Percentiles rank a stretch among this genome's conserved stretches.
These are phyloP conservation scores for Scheffersomyces spartinae DNA, from an alignment of 805 yeast species.

Conservation along the genomic window DNA sequence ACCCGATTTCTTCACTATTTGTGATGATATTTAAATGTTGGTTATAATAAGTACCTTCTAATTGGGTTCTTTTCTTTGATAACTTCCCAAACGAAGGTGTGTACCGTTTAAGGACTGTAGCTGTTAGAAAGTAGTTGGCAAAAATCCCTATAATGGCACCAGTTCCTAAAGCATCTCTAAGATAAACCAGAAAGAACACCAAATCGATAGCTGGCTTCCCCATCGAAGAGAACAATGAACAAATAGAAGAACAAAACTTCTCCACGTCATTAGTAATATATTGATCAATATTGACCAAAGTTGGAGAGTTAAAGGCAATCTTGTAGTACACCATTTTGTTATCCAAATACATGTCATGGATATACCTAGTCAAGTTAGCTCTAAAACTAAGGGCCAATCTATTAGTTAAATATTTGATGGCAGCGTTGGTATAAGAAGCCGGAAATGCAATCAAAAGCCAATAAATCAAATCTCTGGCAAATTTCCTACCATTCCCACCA, in stretches of 20 bases:
- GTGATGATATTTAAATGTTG: constrained; percentile 76
- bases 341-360: constrained; percentile 84
- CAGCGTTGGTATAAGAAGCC: constrained; percentile 84
- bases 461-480: constrained; percentile 63
- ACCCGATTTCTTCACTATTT: constrained; percentile 89
- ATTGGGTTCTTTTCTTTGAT: constrained; percentile 57
- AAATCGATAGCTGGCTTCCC: constrained; percentile 89
- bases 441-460: constrained; percentile 92
- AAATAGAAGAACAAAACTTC: constrained; percentile 68
- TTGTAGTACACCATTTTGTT: constrained; percentile 75
- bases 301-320: constrained; percentile 40
- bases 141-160: constrained; percentile 79
- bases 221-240: constrained; percentile 74
- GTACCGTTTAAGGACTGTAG: constrained; percentile 53
- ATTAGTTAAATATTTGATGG: constrained; percentile 70
- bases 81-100: constrained; percentile 82
- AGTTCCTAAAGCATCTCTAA: constrained; percentile 77
- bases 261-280: constrained; percentile 79
- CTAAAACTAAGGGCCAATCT: constrained; percentile 75
- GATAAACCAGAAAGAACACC: constrained; percentile 70
- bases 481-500: constrained; percentile 65
- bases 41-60: constrained; percentile 84
- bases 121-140: constrained; percentile 70
- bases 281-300: constrained; percentile 66
- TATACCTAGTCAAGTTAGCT: constrained; percentile 70